Conservation (phyloP, 2,329 filamentous ascomycete species). For the Fusarium sp. region DNA sequence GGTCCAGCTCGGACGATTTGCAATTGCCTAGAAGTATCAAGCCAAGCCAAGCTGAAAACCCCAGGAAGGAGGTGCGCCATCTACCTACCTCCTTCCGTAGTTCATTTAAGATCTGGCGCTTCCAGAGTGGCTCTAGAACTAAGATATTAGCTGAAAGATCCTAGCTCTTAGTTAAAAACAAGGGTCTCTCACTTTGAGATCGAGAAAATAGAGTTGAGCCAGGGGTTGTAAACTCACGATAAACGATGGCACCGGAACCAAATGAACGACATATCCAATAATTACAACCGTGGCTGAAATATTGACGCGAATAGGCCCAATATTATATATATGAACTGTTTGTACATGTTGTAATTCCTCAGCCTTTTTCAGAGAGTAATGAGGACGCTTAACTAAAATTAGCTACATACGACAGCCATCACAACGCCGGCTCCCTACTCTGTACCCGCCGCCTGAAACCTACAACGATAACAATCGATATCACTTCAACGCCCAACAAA, state of each 20-base stretch:
- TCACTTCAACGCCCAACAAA: background rate
- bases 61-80: conserved; percentile 22
- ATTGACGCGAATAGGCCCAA: conserved; percentile 8
- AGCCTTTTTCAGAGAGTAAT: conserved; percentile 1
- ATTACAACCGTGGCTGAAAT: conserved; percentile 18
- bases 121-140: background rate
- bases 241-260: conserved; percentile 2
- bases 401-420: conserved; percentile 26
- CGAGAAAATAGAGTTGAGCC: background rate
- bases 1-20: conserved; percentile 1
- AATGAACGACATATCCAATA: conserved; percentile 10
- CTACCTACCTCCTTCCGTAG: conserved; percentile 17
- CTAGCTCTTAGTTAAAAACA: background rate
- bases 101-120: conserved; percentile 30
- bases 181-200: background rate
- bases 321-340: conserved; percentile 24
- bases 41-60: conserved; percentile 25
- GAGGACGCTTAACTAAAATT: conserved; percentile 37
- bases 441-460: conserved; percentile 3
- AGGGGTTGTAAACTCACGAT: background rate
- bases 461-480: background rate
- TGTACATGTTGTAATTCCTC: conserved; percentile 29
- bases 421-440: conserved; percentile 34
- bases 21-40: conserved; percentile 14
- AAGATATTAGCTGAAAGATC: conserved; percentile 15